Base-by-base conservation (phyloP, 768 basidiomycete species). In the Myochromella boudieri region DNA sequence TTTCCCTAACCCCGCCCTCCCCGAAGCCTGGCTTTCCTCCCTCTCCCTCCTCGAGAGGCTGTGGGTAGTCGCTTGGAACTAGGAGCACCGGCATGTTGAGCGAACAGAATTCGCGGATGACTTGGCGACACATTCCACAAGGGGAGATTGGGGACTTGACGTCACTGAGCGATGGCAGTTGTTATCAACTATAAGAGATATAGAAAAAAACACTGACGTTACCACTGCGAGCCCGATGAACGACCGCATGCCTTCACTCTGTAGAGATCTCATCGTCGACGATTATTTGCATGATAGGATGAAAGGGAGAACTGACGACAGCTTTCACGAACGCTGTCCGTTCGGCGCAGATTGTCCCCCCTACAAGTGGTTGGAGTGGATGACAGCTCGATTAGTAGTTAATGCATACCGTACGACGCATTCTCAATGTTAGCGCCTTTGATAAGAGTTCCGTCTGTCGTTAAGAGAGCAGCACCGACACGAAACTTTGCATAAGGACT, bases 301-400 rank as follows among this genome's bases (percentile, higher is more conserved):
- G 42, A 17, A 18, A 33, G 40, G 33, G 26, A 26, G n/a, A 36
- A 74, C 90, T 65, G 52, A 95, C 94, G 17, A 87, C 83, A 21
- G 92, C 95, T 65, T 97, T 97, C n/a, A 93, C 87, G 44, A 99
- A 72, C 0, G 95, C 95, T 0, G 95, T 97, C 24, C 95, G 74
- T 63, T 99, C 95, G 0, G 95, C 95, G 55, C 95, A 98, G 49
- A 97, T 95, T 0, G 88, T 80, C 1, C 80, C 91, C 4, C 94
- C 94, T 95, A 47, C 33, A 14, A 34, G n/a, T 6, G 5, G 18
- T 34, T 34, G 18, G 14, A 14, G 10, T 43, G 36, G 10, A 41
- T 28, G 34, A n/a, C n/a, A n/a, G n/a, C n/a, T n/a, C n/a, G n/a
- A n/a, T n/a, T n/a, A n/a, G n/a, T n/a, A n/a, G n/a, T n/a, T n/a